These are phyloP conservation scores for Cubamyces sp. DNA, from an alignment of 768 basidiomycete species.

Conservation along the genomic window DNA sequence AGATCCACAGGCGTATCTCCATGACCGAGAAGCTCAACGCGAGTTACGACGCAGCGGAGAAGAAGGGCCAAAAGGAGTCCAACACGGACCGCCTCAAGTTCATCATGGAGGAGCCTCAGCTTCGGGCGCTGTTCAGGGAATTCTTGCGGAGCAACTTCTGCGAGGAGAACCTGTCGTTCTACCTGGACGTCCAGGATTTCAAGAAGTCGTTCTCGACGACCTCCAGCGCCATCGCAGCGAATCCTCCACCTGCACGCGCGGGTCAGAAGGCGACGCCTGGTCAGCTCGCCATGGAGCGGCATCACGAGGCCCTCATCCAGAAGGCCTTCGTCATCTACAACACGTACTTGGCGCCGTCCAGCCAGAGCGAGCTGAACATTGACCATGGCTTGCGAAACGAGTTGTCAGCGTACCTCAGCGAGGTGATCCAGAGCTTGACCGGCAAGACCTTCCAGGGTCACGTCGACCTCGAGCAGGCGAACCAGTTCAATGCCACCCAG, in stretches of 20 bases:
- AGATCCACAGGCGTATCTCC: slow-evolving; percentile 79
- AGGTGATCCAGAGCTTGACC: slow-evolving; percentile 78
- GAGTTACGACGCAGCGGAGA: slow-evolving; percentile 55
- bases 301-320: slow-evolving; percentile 93
- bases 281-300: slow-evolving; percentile 92
- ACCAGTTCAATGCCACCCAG: slow-evolving; percentile 91
- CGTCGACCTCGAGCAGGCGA: slow-evolving; percentile 80
- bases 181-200: slow-evolving; percentile 97
- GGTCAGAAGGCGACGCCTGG: slow-evolving; percentile 59
- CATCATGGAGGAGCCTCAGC: slow-evolving; percentile 90
- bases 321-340: slow-evolving; percentile 94
- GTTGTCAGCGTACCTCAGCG: slow-evolving; percentile 89
- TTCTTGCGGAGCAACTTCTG: slow-evolving; percentile 94
- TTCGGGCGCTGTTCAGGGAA: slow-evolving; percentile 91
- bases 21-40: slow-evolving; percentile 73
- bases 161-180: slow-evolving; percentile 98
- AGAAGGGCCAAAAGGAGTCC: slow-evolving; percentile 74
- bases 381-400: slow-evolving; percentile 96
- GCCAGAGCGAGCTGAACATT: slow-evolving; percentile 96
- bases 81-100: slow-evolving; percentile 90
- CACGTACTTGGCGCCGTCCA: slow-evolving; percentile 94
- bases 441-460: slow-evolving; percentile 80
- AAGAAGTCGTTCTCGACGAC: slow-evolving; percentile 96
- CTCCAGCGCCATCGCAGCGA: slow-evolving; percentile 79
- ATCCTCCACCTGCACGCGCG: slow-evolving; percentile 41